Evolutionary conservation across 2,329 filamentous ascomycete species (phyloP), one percentile per base, ranked within the genome.

Genomic region (Stagonosporopsis rhizophila): DNA sequence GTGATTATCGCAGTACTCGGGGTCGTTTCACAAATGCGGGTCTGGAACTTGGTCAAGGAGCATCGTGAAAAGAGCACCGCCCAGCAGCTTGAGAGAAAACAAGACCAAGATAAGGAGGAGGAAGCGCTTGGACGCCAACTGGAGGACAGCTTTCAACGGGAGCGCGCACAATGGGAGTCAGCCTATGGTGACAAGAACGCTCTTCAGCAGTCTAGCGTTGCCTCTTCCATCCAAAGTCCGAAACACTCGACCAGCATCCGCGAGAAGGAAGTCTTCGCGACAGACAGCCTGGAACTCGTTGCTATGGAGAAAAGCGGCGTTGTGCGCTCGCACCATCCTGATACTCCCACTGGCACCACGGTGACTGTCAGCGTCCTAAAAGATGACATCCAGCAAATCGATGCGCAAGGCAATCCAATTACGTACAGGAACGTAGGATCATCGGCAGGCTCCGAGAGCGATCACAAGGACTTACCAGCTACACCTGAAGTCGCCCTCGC

Each of bases 1-100:
- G 78, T 96, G 48, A 83, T 97, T 25, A 80, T 96, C 19, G 88
- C 85, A 56, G 74, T 92, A 9, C 80, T 90, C 17, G 92, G 93
- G 2, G 80, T 96, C 22, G 82, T 96, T 39, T 96, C 91, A 0
- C 94, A 98, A 73, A 80, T 95, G 65, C 91, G 89, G 67, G 79
- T 97, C 14, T 97, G 92, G 92, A 91, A 87, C 60, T 81, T 96
- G 7, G 85, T 96, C 57, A 86, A 81, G 58, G 79, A 82, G 54
- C 79, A 80, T 52, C 75, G 81, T 30, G 75, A 76, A 35, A 79
- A 78, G 61, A 79, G 77, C 58, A 79, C 80, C 34, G 75, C 74
- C 20, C 70, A 77, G n/a, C 75, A 79, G 22, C 68, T 79, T n/a
- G 79, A 82, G 60, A 76, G 87, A 58, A 75, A 82, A 66, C 83